phyloP scores from a whole-genome alignment of 805 yeast genomes.

The Lipomyces starkeyi region DNA sequence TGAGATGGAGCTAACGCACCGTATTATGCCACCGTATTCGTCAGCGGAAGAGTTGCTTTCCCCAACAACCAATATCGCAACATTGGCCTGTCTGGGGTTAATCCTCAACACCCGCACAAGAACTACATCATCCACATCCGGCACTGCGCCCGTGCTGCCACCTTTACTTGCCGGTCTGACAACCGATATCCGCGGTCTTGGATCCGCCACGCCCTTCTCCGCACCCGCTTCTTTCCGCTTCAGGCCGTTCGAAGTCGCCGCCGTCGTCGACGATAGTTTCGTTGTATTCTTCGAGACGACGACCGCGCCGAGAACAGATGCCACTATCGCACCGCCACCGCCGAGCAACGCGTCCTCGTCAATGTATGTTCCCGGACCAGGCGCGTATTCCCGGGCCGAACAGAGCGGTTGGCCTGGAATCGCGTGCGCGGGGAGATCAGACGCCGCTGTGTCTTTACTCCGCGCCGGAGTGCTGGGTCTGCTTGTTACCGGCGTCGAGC shows the following conservation, averaged over 20 bases:
- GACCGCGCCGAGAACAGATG: constrained; percentile 27
- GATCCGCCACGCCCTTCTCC: constrained; percentile 24
- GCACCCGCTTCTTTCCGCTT: constrained; percentile 25
- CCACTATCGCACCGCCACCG: constrained; percentile 23
- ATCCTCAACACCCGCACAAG: constrained; percentile 74
- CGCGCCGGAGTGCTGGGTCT: background rate
- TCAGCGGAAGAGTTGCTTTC: constrained; percentile 44
- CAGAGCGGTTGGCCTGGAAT: constrained; percentile 36
- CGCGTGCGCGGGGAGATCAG: constrained; percentile 23
- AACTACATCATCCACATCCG: constrained; percentile 84
- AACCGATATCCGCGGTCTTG: constrained; percentile 45
- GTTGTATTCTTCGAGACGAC: constrained; percentile 22
- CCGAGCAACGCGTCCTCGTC: constrained; percentile 17
- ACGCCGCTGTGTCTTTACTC: background rate
- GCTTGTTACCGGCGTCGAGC: constrained; percentile 2
- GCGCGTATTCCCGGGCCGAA: constrained; percentile 31
- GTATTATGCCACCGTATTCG: constrained; percentile 40
- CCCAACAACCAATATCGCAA: constrained; percentile 77
- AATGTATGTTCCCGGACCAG: constrained; percentile 34
- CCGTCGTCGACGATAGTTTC: background rate
- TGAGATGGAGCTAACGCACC: constrained; percentile 22
- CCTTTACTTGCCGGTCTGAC: constrained; percentile 35
- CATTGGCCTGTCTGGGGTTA: constrained; percentile 69
- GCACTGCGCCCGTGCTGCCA: constrained; percentile 51
- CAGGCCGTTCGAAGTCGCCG: background rate